phyloP scores from a whole-genome alignment of 192 early-diverging fungal species.

The Chytriomyces hyalinus region DNA sequence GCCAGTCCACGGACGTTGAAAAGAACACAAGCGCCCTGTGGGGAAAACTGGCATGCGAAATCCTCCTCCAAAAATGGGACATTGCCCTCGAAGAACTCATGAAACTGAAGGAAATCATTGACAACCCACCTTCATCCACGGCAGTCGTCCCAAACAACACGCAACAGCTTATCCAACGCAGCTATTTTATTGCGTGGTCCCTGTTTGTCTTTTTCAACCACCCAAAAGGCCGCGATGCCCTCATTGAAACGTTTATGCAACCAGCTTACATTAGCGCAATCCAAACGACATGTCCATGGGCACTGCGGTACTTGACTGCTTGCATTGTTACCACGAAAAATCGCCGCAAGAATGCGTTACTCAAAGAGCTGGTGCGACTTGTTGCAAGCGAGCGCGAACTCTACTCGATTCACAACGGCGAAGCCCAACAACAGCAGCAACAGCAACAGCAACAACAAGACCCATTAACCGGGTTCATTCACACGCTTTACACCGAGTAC shows the following conservation, averaged over 20 bases:
- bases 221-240: conserved; percentile 91
- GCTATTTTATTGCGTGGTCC: conserved; percentile 96
- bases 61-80: conserved; percentile 94
- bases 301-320: conserved; percentile 90
- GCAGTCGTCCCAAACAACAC: conserved; percentile 64
- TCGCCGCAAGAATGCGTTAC: conserved; percentile 64
- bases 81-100: conserved; percentile 87
- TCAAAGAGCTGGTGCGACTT: conserved; percentile 80
- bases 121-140: conserved; percentile 61
- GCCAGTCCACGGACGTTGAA: conserved; percentile 83
- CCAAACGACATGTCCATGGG: conserved; percentile 95
- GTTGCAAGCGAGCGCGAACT: conserved; percentile 83
- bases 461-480: conserved; percentile 92
- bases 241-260: conserved; percentile 90
- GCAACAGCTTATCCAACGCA: conserved; percentile 85
- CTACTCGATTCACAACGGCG: conserved; percentile 28
- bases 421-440: no score
- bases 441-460: conserved; percentile 61
- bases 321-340: conserved; percentile 89
- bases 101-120: conserved; percentile 85
- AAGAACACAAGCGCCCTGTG: conserved; percentile 86
- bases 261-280: conserved; percentile 96
- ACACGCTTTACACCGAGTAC: conserved; percentile 90
- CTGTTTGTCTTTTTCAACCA: conserved; percentile 99
- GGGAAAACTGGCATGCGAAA: conserved; percentile 97